These are phyloP conservation scores for Echinochloa phyllopogon DNA, from an alignment of 176 grass and related monocot genomes.

Conservation along the genomic window DNA sequence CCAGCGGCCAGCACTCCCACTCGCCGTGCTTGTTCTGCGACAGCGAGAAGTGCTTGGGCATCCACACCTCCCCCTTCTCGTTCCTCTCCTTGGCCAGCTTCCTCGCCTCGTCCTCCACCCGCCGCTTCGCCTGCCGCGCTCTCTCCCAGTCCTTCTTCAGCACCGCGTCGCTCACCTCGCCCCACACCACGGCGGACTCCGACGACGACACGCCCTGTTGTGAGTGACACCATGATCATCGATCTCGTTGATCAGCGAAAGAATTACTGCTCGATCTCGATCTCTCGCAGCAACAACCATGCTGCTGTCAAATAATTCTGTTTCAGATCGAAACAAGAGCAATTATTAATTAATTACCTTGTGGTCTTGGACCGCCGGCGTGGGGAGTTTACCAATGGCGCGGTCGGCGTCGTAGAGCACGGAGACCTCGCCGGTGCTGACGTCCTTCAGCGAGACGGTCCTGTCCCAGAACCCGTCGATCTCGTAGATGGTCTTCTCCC, in stretches of 20 bases:
- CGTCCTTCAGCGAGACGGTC: slow-evolving; percentile 63
- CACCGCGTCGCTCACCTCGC: slow-evolving; percentile 67
- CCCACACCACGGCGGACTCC: slow-evolving; percentile 75
- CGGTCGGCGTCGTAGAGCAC: slow-evolving; percentile 65
- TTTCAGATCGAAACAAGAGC: background rate
- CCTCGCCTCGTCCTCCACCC: slow-evolving; percentile 76
- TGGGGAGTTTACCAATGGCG: slow-evolving; percentile 58
- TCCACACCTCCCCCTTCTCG: slow-evolving; percentile 67
- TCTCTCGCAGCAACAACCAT: too few species aligned
- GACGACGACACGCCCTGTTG: slow-evolving; percentile 54
- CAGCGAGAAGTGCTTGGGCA: slow-evolving; percentile 79
- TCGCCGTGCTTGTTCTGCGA: slow-evolving; percentile 62
- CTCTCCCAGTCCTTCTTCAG: slow-evolving; percentile 82
- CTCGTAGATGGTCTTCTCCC: slow-evolving; percentile 47
- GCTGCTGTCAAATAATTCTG: background rate
- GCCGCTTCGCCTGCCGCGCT: slow-evolving; percentile 66
- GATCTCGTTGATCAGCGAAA: background rate
- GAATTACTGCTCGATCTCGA: background rate
- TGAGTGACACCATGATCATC: background rate
- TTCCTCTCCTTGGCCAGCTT: slow-evolving; percentile 63
- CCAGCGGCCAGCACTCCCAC: slow-evolving; percentile 82
- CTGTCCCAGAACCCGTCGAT: slow-evolving; percentile 84
- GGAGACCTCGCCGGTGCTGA: slow-evolving; percentile 50
- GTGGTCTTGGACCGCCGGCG: slow-evolving; percentile 55
- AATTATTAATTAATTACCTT: too few species aligned